Percentiles rank a stretch among this genome's conserved stretches.
These are phyloP conservation scores for Gossypium herbaceum DNA, from an alignment of 345 rosid genomes.

Conservation along the genomic window DNA sequence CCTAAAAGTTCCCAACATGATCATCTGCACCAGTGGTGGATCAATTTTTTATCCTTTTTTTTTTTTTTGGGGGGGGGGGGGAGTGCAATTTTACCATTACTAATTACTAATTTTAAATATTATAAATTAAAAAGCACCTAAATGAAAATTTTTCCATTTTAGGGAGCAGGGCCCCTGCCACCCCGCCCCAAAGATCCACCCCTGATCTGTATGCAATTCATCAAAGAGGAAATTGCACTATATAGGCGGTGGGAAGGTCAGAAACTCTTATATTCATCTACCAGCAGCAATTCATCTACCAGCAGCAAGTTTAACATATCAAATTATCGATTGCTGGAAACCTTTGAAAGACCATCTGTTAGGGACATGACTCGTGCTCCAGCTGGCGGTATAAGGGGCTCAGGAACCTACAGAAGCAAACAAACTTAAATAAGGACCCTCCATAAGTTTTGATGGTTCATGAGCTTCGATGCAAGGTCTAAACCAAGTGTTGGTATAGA, in stretches of 20 bases:
- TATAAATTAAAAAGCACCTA: no score
- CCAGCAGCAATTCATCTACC: neutral
- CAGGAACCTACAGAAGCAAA: conserved; percentile 62
- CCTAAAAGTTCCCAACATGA: neutral
- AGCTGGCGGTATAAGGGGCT: conserved; percentile 77
- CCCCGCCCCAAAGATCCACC: no score
- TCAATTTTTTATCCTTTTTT: no score
- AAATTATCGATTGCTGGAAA: conserved; percentile 19
- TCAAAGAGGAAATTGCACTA: neutral
- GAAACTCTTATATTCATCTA: neutral
- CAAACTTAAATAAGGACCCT: conserved; percentile 13
- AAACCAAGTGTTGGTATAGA: conserved; percentile 21
- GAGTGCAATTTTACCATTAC: no score
- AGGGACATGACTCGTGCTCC: conserved; percentile 98
- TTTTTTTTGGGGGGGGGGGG: no score
- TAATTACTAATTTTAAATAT: no score
- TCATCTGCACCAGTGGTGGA: neutral
- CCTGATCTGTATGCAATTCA: neutral
- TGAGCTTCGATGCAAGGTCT: conserved; percentile 18
- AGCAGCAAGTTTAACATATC: conserved; percentile 7
- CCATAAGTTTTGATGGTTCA: conserved; percentile 11
- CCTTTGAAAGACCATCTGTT: conserved; percentile 93
- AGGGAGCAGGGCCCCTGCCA: no score
- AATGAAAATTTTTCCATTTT: no score
- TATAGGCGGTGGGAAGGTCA: neutral